Percentiles rank a stretch among this genome's conserved stretches.
These are phyloP conservation scores for Metschnikowia chrysomelidarum DNA, from an alignment of 805 yeast species.

Conservation along the genomic window DNA sequence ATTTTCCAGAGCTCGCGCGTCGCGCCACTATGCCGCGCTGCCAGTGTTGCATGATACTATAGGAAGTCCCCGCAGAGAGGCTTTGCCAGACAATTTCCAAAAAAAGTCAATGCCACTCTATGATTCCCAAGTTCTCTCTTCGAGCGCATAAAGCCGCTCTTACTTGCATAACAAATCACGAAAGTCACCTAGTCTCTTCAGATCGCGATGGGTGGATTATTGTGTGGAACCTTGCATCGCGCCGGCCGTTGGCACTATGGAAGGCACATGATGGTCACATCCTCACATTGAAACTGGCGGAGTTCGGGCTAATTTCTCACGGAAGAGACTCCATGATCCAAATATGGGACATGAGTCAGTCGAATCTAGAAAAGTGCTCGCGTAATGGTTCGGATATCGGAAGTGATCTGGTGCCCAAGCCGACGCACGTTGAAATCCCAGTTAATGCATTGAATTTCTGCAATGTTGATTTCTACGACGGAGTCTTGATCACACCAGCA, in stretches of 20 bases:
- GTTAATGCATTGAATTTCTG: conserved; percentile 75
- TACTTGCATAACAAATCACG: conserved; percentile 12
- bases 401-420: conserved; percentile 8
- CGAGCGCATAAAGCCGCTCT: conserved; percentile 19
- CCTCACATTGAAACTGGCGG: conserved; percentile 41
- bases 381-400: conserved; percentile 6
- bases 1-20: no score
- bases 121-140: conserved; percentile 14
- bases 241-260: conserved; percentile 59
- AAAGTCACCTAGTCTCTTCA: conserved; percentile 40
- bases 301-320: conserved; percentile 50
- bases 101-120: conserved; percentile 1
- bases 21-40: no score
- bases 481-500: conserved; percentile 54
- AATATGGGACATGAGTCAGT: conserved; percentile 39
- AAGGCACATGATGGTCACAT: conserved; percentile 55
- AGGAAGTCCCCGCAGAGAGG: no score
- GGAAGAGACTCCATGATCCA: conserved; percentile 59
- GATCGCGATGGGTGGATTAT: conserved; percentile 64
- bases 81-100: no score
- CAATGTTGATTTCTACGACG: conserved; percentile 39
- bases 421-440: conserved; percentile 48
- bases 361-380: conserved; percentile 5
- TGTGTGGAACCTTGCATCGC: conserved; percentile 60
- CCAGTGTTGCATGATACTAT: no score